A percentile compares a stretch with the other conserved stretches of the same genome.
Evolutionary conservation across 1,284 basidiomycete species (phyloP).

Genomic region (Chondrostereum purpureum): DNA sequence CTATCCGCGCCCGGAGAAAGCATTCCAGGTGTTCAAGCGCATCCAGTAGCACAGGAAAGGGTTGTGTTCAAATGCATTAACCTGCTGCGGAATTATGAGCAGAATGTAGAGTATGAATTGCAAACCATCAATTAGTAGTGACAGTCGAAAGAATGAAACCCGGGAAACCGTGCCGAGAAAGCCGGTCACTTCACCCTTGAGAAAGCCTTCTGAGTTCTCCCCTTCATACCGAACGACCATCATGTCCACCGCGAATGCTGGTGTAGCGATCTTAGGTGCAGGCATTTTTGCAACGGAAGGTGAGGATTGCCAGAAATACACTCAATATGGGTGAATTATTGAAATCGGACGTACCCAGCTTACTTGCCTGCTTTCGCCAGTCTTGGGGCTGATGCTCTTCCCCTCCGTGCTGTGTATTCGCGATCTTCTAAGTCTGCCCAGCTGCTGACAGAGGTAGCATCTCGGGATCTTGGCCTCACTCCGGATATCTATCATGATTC

Average conservation of each 20-base stretch:
- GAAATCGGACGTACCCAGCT: slow-evolving; percentile 30
- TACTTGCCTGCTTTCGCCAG: slow-evolving; percentile 66
- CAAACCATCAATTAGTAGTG: too few species aligned
- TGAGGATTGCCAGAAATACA: slow-evolving; percentile 21
- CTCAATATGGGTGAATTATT: background rate
- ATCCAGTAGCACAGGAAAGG: too few species aligned
- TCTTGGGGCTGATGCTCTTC: slow-evolving; percentile 37
- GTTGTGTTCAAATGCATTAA: too few species aligned
- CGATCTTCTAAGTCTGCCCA: slow-evolving; percentile 59
- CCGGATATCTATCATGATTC: slow-evolving; percentile 56
- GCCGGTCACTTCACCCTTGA: too few species aligned
- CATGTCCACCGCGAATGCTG: slow-evolving; percentile 24
- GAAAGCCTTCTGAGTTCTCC: too few species aligned
- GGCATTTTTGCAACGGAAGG: slow-evolving; percentile 72
- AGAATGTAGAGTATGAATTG: too few species aligned
- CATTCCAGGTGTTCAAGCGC: too few species aligned
- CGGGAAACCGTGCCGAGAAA: too few species aligned
- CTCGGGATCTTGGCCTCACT: slow-evolving; percentile 34
- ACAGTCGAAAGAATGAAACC: too few species aligned
- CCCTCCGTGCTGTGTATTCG: slow-evolving; percentile 73
- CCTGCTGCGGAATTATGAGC: too few species aligned
- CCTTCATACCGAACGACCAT: too few species aligned
- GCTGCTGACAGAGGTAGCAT: slow-evolving; percentile 41
- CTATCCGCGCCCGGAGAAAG: slow-evolving; percentile 10
- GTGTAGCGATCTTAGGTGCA: slow-evolving; percentile 65